A percentile compares a stretch with the other conserved stretches of the same genome.
These are phyloP conservation scores for Pseudohyphozyma bogoriensis DNA, from an alignment of 768 basidiomycete genomes.

Conservation along the genomic window DNA sequence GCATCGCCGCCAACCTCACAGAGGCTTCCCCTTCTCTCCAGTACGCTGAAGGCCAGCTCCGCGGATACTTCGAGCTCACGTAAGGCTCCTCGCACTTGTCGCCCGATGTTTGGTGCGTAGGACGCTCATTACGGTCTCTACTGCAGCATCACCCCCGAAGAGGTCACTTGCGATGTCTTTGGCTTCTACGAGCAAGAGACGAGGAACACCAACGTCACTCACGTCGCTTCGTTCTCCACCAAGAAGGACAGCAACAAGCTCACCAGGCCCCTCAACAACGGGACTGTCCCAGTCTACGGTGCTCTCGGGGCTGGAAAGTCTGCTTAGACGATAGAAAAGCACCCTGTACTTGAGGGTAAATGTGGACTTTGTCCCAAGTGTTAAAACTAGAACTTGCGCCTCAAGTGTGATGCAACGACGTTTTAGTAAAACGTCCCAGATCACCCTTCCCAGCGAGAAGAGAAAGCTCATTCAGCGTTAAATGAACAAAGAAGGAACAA, in stretches of 20 bases:
- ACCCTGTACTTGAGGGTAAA: no score
- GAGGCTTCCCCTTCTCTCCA: constrained; percentile 46
- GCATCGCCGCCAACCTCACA: constrained; percentile 41
- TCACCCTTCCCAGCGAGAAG: no score
- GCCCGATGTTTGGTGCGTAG: neutral
- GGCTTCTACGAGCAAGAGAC: constrained; percentile 40
- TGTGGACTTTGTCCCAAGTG: no score
- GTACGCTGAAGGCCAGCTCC: constrained; percentile 53
- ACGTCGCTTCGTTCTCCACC: neutral
- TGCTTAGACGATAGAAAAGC: neutral
- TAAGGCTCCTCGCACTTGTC: neutral
- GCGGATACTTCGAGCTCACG: constrained; percentile 53
- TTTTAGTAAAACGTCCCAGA: no score
- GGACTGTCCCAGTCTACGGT: neutral
- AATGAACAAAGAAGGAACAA: no score
- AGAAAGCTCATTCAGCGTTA: no score
- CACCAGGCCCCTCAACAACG: neutral
- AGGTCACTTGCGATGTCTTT: constrained; percentile 48
- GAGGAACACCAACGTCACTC: neutral
- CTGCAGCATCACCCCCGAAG: constrained; percentile 40
- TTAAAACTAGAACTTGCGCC: no score
- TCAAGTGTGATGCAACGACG: no score
- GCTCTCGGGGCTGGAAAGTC: constrained; percentile 2
- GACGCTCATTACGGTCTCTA: neutral
- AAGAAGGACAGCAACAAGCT: constrained; percentile 3